phyloP scores from a whole-genome alignment of 495 filamentous ascomycete species.

The Podospora sp. region DNA sequence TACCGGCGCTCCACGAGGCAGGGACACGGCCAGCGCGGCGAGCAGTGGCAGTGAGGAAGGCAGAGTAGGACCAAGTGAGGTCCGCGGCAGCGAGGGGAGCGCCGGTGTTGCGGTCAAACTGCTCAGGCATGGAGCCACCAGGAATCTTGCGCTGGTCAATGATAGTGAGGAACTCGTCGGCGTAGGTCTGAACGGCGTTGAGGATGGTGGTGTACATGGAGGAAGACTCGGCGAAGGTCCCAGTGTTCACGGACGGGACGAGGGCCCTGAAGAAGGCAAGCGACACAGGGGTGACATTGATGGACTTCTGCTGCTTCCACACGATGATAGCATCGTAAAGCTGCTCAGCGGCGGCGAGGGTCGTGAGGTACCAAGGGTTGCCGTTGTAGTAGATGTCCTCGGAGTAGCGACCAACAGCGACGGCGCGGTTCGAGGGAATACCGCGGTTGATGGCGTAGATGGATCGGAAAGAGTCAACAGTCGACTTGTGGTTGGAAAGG shows the following conservation, averaged over 20 bases:
- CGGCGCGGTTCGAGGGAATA: slow-evolving; percentile 50
- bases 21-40: slow-evolving; percentile 54
- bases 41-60: slow-evolving; percentile 63
- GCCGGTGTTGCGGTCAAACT: slow-evolving; percentile 58
- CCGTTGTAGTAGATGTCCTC: slow-evolving; percentile 70
- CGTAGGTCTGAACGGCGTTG: slow-evolving; percentile 60
- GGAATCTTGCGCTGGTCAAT: slow-evolving; percentile 50
- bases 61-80: slow-evolving; percentile 70
- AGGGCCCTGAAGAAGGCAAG: slow-evolving; percentile 63
- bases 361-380: slow-evolving; percentile 69
- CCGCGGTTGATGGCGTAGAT: slow-evolving; percentile 62
- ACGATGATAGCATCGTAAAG: slow-evolving; percentile 67
- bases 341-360: slow-evolving; percentile 65
- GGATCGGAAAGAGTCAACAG: slow-evolving; percentile 64
- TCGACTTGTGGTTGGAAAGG: slow-evolving; percentile 65
- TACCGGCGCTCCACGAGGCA: slow-evolving; percentile 53
- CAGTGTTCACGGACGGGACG: slow-evolving; percentile 48
- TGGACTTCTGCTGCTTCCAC: slow-evolving; percentile 55
- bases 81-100: slow-evolving; percentile 57
- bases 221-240: slow-evolving; percentile 52
- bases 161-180: slow-evolving; percentile 64
- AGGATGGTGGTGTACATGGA: slow-evolving; percentile 55
- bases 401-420: slow-evolving; percentile 68
- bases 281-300: slow-evolving; percentile 56
- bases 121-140: slow-evolving; percentile 63